Conservation (phyloP, 176 grass and related monocot species). For the Ananas comosus region DNA sequence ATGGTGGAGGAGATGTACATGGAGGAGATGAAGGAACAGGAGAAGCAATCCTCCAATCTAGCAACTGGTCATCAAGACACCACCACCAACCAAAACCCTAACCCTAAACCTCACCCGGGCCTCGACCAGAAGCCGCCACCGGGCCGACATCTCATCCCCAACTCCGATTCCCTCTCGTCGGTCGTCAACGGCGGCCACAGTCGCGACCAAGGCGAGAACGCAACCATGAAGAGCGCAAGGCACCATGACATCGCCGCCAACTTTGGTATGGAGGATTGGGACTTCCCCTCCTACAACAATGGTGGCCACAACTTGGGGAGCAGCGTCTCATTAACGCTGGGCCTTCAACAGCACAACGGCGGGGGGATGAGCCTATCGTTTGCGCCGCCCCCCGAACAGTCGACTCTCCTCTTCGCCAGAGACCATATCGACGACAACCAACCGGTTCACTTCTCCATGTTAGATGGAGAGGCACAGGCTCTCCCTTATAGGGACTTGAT, state of each 20-base stretch:
- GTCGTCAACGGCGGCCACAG: background rate
- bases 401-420: slow-evolving; percentile 3
- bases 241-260: background rate
- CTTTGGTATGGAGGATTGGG: background rate
- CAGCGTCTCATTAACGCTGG: slow-evolving; percentile 44
- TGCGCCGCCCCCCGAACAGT: slow-evolving; percentile 9
- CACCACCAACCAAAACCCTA: slow-evolving; percentile 22
- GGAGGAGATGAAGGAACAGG: slow-evolving; percentile 37
- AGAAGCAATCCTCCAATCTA: background rate
- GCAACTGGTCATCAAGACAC: background rate
- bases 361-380: slow-evolving; percentile 5
- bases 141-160: background rate
- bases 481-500: slow-evolving; percentile 47
- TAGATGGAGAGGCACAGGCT: slow-evolving; percentile 12
- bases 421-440: slow-evolving; percentile 2
- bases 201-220: background rate
- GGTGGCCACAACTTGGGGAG: background rate
- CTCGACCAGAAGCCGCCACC: slow-evolving; percentile 4
- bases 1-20: slow-evolving; percentile 85
- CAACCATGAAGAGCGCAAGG: background rate
- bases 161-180: slow-evolving; percentile 15
- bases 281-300: background rate
- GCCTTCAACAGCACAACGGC: slow-evolving; percentile 51
- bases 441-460: slow-evolving; percentile 23
- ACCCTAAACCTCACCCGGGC: background rate